Evolutionary conservation across 2,329 filamentous ascomycete genomes (phyloP).

Genomic region (Epichloe baconii): DNA sequence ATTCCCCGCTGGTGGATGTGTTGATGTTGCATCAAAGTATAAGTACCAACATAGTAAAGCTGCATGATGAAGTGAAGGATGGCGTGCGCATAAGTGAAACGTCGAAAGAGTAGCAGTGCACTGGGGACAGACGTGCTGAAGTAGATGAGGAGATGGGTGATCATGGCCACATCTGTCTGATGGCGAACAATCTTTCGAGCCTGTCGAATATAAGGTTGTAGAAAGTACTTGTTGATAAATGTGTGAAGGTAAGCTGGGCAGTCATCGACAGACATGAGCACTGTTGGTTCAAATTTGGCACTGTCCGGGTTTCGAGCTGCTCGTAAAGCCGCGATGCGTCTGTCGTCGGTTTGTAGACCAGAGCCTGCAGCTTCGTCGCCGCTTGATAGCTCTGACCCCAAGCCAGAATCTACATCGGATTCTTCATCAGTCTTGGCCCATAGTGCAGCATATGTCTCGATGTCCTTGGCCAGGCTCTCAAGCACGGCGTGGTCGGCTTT

Average conservation of each 20-base stretch:
- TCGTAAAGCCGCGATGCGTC: slow-evolving; percentile 22
- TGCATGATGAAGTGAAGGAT: slow-evolving; percentile 53
- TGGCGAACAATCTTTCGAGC: slow-evolving; percentile 46
- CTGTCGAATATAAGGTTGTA: slow-evolving; percentile 46
- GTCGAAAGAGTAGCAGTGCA: slow-evolving; percentile 48
- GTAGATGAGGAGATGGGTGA: slow-evolving; percentile 65
- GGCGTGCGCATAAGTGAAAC: slow-evolving; percentile 56
- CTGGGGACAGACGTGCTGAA: slow-evolving; percentile 56
- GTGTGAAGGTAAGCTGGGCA: slow-evolving; percentile 22
- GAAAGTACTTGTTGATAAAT: slow-evolving; percentile 32
- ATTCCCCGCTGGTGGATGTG: slow-evolving; percentile 70
- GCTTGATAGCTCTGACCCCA: slow-evolving; percentile 5
- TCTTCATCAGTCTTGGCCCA: not conserved
- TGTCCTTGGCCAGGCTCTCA: slow-evolving; percentile 26
- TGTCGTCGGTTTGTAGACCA: not conserved
- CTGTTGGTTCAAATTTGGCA: slow-evolving; percentile 31
- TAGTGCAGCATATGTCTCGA: slow-evolving; percentile 10
- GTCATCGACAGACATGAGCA: slow-evolving; percentile 30
- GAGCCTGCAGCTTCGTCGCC: not conserved
- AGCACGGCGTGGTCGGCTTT: slow-evolving; percentile 28
- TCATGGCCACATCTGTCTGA: slow-evolving; percentile 62
- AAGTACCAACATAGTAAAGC: slow-evolving; percentile 55
- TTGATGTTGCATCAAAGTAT: slow-evolving; percentile 74
- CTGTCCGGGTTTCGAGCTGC: slow-evolving; percentile 28
- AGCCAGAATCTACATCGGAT: slow-evolving; percentile 6